These are phyloP conservation scores for Obelidium mucronatum DNA, from an alignment of 192 early-diverging fungal genomes.

Conservation along the genomic window DNA sequence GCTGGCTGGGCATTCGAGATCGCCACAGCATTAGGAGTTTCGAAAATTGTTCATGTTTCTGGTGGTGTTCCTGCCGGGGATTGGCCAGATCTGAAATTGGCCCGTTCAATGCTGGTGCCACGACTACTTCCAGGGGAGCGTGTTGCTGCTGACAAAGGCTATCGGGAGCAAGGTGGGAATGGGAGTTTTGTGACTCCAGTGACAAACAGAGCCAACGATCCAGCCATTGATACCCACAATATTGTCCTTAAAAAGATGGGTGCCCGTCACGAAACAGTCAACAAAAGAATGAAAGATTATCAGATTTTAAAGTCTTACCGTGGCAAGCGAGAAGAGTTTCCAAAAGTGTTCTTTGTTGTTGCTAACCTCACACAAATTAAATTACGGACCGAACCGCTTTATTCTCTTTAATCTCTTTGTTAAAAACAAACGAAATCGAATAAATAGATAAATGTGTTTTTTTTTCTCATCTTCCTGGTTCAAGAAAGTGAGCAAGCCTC, in stretches of 20 bases:
- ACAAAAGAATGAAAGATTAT: conserved; percentile 11
- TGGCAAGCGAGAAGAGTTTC: conserved; percentile 14
- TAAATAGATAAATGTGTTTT: too few species aligned
- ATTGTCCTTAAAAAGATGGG: conserved; percentile 10
- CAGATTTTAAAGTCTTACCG: background rate
- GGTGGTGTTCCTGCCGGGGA: too few species aligned
- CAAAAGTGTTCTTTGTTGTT: background rate
- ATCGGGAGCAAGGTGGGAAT: background rate
- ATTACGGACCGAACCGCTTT: conserved; percentile 20
- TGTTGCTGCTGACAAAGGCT: conserved; percentile 9
- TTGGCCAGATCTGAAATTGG: background rate
- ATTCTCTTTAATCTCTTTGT: too few species aligned
- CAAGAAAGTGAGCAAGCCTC: too few species aligned
- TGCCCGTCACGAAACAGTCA: conserved; percentile 15
- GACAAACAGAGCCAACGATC: background rate
- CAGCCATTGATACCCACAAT: background rate
- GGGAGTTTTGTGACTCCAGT: background rate
- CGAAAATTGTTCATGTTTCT: background rate
- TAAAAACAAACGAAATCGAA: too few species aligned
- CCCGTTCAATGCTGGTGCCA: background rate
- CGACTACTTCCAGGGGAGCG: background rate
- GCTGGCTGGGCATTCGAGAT: background rate
- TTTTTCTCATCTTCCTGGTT: too few species aligned
- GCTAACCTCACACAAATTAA: conserved; percentile 9
- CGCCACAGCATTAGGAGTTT: background rate